Evolutionary conservation across 2,329 filamentous ascomycete genomes (phyloP), one percentile per base, ranked within the genome.

Genomic region (Conoideocrella luteorostrata): DNA sequence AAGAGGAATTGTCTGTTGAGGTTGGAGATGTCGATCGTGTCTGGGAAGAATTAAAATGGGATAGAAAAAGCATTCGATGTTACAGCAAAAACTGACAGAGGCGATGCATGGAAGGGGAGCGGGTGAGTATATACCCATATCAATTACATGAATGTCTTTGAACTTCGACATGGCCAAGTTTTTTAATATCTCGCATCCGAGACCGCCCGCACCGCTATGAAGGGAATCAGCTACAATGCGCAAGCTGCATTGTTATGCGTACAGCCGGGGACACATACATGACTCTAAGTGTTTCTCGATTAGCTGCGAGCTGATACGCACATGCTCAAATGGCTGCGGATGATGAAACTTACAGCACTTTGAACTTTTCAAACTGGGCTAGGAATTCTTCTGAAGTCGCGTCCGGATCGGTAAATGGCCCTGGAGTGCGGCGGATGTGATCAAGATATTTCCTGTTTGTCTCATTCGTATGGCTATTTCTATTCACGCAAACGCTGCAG

Each of bases 21-120:
- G 63, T 98, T 98, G 40, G 90, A 96, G 48, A 98, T 91, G 60
- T 98, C 93, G 64, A 98, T 98, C 1, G 91, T 98, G 65, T 98
- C 89, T 88, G 52, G 23, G 9, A n/a, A 3, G 5, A n/a, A 4
- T n/a, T 17, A 1, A 13, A 34, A 22, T 18, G 12, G 12, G 34
- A 21, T 20, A 40, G 28, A 11, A 13, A 18, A 12, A 11, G 30
- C 10, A 21, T 5, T 23, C 20, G 9, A 18, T 4, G 22, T n/a
- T 37, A 15, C 12, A 29, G 24, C n/a, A 2, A 20, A 33, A 17
- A 7, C 13, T 36, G 18, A 13, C 7, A 12, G 2, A 22, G 18
- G 34, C 17, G 34, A 21, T 7, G 30, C n/a, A n/a, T n/a, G 30
- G 30, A 21, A 21, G 4, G 23, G 24, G 10, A 29, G 18, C 29